Evolutionary conservation across 2,329 filamentous ascomycete species (phyloP), one percentile per base, ranked within the genome.

Genomic region (Dendrostoma leiphaemia): DNA sequence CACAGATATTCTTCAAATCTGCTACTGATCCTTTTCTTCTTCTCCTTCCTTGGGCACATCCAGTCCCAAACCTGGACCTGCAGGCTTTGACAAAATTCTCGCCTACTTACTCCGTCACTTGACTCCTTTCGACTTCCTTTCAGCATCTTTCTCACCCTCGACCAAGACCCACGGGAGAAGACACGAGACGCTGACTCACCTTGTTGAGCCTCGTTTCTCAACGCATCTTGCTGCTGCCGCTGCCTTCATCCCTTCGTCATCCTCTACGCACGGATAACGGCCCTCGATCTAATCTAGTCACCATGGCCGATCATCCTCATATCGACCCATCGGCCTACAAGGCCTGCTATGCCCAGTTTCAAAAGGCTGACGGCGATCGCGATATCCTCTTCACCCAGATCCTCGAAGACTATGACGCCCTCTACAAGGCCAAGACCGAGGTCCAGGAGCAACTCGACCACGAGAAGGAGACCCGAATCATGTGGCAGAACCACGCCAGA

Each of bases 401-500:
- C 2, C 24, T 58, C 31, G 46, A 31, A 15, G 43, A 41, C 32
- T 58, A 55, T 23, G 51, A 58, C 13, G 38, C 46, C 13, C 28
- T 58, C 8, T 34, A 46, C 13, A 35, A 17, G 29, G 49, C 50
- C 17, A 55, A 51, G 6, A 28, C 29, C 9, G 28, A 21, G 15
- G 40, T 46, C 12, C 32, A 21, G 3, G 17, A 52, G n/a, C 43
- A 55, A 13, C 48, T 58, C 10, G 34, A 58, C 26, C n/a, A 50
- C 12, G 53, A 56, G 41, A 49, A 44, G 34, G 56, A 58, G 35
- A 58, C 43, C 12, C 45, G 49, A 5, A 31, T 53, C 29, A 38
- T 58, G 12, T 58, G 53, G 53, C 53, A 58, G 53, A 46, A 34
- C 29, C 44, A 53, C 24, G 54, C 56, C 21, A 58, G 50, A 40